Conservation (phyloP, 306 rosid genomes). For the Vigna radiata region DNA sequence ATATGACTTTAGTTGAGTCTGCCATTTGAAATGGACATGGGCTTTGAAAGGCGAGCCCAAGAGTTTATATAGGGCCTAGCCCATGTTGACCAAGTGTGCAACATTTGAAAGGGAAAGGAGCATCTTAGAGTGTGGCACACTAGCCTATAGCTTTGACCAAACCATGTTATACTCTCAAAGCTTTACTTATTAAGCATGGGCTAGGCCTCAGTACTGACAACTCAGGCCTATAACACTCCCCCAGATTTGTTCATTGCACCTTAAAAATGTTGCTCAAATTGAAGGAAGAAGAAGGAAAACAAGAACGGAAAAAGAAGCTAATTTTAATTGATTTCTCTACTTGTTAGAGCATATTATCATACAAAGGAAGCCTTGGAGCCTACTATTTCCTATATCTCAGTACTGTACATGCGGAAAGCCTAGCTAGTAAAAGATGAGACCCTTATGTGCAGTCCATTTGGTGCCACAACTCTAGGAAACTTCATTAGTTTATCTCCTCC, state of each 20-base stretch:
- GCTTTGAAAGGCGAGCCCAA: constrained; percentile 31
- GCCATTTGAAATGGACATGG: too few species aligned
- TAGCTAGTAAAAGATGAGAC: constrained; percentile 65
- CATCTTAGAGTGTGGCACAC: constrained; percentile 6
- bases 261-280: constrained; percentile 12
- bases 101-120: not conserved
- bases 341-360: constrained; percentile 61
- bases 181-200: constrained; percentile 28
- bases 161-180: not conserved
- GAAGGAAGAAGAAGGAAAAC: not conserved
- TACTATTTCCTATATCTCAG: constrained; percentile 46
- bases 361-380: constrained; percentile 35
- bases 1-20: too few species aligned
- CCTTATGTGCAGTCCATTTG: constrained; percentile 92
- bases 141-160: constrained; percentile 25
- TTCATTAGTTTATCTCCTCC: constrained; percentile 94
- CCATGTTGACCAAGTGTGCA: not conserved
- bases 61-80: not conserved
- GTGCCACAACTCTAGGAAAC: constrained; percentile 98
- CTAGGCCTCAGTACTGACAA: constrained; percentile 24
- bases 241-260: constrained; percentile 5
- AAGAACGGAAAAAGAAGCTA: constrained; percentile 7
- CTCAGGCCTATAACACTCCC: constrained; percentile 27
- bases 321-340: constrained; percentile 51
- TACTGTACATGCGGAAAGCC: constrained; percentile 56